Conservation (phyloP, 2,329 filamentous ascomycete species). For the Microthyrium microscopicum region DNA sequence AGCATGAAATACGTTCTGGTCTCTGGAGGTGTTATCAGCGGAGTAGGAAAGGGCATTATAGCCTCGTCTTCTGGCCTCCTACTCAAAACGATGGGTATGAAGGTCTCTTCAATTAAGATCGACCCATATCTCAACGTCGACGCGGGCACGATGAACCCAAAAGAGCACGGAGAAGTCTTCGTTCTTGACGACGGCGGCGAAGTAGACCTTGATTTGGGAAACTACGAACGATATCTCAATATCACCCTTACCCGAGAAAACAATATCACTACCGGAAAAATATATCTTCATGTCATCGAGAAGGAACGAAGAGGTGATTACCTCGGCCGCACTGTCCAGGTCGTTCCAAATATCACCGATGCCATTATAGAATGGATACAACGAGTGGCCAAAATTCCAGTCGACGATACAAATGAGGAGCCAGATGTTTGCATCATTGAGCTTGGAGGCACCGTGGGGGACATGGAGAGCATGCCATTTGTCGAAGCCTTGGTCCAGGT, state of each 20-base stretch:
- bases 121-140: conserved; percentile 63
- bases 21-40: conserved; percentile 32
- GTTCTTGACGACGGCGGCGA: conserved; percentile 73
- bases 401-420: conserved; percentile 65
- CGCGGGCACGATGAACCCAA: conserved; percentile 55
- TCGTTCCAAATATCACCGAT: conserved; percentile 83
- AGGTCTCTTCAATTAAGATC: conserved; percentile 53
- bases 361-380: conserved; percentile 88
- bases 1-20: conserved; percentile 10
- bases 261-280: conserved; percentile 96
- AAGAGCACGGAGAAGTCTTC: conserved; percentile 74
- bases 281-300: conserved; percentile 79
- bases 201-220: conserved; percentile 57
- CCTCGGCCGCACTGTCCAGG: conserved; percentile 74
- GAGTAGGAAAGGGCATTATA: conserved; percentile 52
- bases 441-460: conserved; percentile 53
- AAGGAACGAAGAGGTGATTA: conserved; percentile 59
- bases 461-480: conserved; percentile 79
- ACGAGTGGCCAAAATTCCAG: conserved; percentile 66
- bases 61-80: conserved; percentile 58
- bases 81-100: conserved; percentile 65
- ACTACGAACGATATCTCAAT: conserved; percentile 68
- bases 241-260: conserved; percentile 70
- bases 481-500: conserved; percentile 76
- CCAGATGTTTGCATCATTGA: conserved; percentile 87